A percentile compares a stretch with the other conserved stretches of the same genome.
Conservation (phyloP, 139 green algal genomes). For the Ostreobium quekettii region DNA sequence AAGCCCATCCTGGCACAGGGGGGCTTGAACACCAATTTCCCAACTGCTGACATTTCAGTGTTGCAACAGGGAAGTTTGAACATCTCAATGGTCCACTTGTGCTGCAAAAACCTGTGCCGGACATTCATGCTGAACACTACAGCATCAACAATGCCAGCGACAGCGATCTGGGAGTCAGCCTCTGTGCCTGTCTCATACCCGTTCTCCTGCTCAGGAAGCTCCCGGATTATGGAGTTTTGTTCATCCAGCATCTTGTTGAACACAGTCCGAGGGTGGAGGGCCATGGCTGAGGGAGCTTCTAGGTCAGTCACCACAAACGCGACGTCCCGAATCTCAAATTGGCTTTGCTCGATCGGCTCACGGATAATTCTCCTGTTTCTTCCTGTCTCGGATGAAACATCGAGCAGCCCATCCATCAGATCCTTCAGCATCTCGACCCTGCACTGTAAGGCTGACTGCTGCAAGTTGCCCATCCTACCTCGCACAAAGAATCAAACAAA, state of each 20-base stretch:
- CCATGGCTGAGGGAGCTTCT: conserved; percentile 46
- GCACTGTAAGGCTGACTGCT: neutral
- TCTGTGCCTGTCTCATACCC: conserved; percentile 71
- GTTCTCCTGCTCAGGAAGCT: conserved; percentile 9
- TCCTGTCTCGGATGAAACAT: neutral
- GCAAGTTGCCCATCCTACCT: neutral
- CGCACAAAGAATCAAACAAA: neutral
- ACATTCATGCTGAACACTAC: conserved; percentile 63
- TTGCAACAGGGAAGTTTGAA: conserved; percentile 50
- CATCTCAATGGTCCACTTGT: conserved; percentile 51
- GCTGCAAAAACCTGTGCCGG: conserved; percentile 67
- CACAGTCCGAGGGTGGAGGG: conserved; percentile 28
- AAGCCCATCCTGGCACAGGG: conserved; percentile 75
- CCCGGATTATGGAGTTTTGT: conserved; percentile 43
- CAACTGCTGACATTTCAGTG: conserved; percentile 15
- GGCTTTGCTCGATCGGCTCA: conserved; percentile 25
- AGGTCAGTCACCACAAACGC: conserved; percentile 64
- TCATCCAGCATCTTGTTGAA: conserved; percentile 61
- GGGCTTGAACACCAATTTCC: conserved; percentile 34
- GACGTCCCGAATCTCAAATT: conserved; percentile 31
- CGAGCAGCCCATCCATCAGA: conserved; percentile 38
- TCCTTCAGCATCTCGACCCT: conserved; percentile 40
- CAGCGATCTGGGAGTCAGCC: conserved; percentile 62
- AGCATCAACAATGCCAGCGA: conserved; percentile 40
- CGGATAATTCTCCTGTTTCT: too few relatives aligned